phyloP scores from a whole-genome alignment of 208 protist genomes.

The Herpetomonas muscarum region DNA sequence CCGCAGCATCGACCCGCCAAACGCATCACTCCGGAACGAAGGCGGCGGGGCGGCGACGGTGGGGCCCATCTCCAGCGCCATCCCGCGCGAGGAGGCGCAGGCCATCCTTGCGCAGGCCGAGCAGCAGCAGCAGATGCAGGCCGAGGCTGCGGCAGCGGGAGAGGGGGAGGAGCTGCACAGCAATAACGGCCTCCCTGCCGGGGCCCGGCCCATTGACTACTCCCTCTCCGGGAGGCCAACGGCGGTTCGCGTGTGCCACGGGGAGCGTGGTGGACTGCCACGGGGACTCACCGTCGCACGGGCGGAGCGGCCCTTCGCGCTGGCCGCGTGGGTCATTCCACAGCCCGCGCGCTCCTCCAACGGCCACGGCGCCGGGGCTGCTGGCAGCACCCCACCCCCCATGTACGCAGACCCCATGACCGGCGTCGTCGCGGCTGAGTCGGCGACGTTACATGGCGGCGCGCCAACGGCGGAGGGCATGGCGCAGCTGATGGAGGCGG shows the following conservation, averaged over 20 bases:
- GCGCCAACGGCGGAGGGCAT: neutral
- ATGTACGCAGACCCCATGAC: constrained; percentile 2
- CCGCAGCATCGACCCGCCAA: constrained; percentile 17
- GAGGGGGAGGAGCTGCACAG: neutral
- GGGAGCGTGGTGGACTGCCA: constrained; percentile 36
- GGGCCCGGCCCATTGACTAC: constrained; percentile 21
- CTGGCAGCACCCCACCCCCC: neutral
- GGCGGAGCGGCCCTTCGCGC: constrained; percentile 19
- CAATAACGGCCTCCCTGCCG: neutral
- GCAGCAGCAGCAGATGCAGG: constrained; percentile 9
- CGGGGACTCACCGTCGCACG: constrained; percentile 32
- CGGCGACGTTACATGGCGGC: constrained; percentile 6
- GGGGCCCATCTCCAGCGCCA: constrained; percentile 3
- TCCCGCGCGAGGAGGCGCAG: constrained; percentile 15
- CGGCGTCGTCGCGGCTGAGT: neutral
- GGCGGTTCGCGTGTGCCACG: constrained; percentile 40
- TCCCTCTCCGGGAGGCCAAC: constrained; percentile 18
- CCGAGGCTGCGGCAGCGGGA: neutral
- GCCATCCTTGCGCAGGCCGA: constrained; percentile 9
- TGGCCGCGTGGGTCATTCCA: constrained; percentile 16
- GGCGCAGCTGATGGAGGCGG: constrained; percentile 8
- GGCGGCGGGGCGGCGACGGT: neutral
- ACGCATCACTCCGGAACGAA: too few relatives aligned
- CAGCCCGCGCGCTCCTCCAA: neutral
- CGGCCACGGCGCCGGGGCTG: neutral